Percentiles rank a stretch among this genome's conserved stretches.
These are phyloP conservation scores for Taiozyma sp. DNA, from an alignment of 1,139 yeast species.

Conservation along the genomic window DNA sequence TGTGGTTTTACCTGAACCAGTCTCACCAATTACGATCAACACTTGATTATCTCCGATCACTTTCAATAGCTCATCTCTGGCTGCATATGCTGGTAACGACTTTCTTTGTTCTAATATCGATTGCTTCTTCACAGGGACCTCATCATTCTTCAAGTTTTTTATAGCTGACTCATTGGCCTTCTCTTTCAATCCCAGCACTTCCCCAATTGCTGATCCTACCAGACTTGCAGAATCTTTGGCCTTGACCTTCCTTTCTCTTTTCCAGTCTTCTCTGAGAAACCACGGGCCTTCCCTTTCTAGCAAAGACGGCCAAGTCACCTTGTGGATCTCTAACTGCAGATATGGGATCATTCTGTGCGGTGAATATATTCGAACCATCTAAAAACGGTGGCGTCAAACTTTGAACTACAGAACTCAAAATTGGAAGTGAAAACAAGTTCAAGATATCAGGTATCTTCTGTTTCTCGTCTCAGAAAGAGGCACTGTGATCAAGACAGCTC, in stretches of 20 bases:
- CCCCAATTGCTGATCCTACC: slow-evolving; percentile 52
- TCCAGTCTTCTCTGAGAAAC: slow-evolving; percentile 59
- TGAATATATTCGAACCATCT: slow-evolving; percentile 38
- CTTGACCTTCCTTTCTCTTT: slow-evolving; percentile 47
- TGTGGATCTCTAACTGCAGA: slow-evolving; percentile 70
- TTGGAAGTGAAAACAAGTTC: too few species aligned
- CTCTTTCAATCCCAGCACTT: slow-evolving; percentile 45
- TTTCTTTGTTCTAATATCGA: slow-evolving; percentile 41
- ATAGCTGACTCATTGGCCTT: slow-evolving; percentile 19
- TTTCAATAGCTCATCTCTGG: slow-evolving; percentile 50
- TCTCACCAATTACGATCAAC: slow-evolving; percentile 81
- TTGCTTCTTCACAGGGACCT: slow-evolving; percentile 5
- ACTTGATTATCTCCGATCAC: slow-evolving; percentile 81
- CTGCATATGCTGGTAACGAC: slow-evolving; percentile 72
- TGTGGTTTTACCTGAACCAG: slow-evolving; percentile 97
- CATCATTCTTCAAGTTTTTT: slow-evolving; percentile 6
- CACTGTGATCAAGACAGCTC: too few species aligned
- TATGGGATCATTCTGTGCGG: slow-evolving; percentile 37
- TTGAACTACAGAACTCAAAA: too few species aligned
- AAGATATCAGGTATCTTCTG: too few species aligned
- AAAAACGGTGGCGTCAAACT: slow-evolving; percentile 46
- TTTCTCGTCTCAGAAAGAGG: too few species aligned
- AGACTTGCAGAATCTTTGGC: slow-evolving; percentile 45
- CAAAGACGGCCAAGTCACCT: slow-evolving; percentile 68
- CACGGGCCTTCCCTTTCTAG: slow-evolving; percentile 63